Conservation (phyloP, 2,329 filamentous ascomycete species). For the Apiospora malaysiana region DNA sequence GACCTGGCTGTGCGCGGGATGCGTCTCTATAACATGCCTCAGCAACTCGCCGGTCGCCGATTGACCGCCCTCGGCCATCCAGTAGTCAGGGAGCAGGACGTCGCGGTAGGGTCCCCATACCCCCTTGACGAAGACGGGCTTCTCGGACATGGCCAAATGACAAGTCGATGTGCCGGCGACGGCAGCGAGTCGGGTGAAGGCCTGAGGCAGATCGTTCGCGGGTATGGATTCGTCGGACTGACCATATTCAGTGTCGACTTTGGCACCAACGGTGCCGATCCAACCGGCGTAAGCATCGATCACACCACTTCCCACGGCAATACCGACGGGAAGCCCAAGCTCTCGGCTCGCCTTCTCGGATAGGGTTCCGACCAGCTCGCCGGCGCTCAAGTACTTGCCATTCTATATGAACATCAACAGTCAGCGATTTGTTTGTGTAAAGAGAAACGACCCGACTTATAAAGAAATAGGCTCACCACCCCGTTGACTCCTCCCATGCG, state of each 20-base stretch:
- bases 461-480: conserved; percentile 73
- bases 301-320: conserved; percentile 93
- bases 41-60: conserved; percentile 94
- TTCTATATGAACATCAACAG: conserved; percentile 64
- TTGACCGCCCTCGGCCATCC: conserved; percentile 97
- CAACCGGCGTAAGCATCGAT: conserved; percentile 99
- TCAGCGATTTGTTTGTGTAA: conserved; percentile 27
- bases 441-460: neutral
- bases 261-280: conserved; percentile 98
- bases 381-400: conserved; percentile 87
- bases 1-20: conserved; percentile 86
- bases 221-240: conserved; percentile 70
- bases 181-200: conserved; percentile 89
- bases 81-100: conserved; percentile 87
- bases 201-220: conserved; percentile 88
- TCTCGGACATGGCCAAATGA: conserved; percentile 92
- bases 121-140: conserved; percentile 91
- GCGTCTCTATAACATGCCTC: conserved; percentile 93
- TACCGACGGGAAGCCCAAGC: conserved; percentile 83
- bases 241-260: conserved; percentile 76
- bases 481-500: conserved; percentile 93
- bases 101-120: conserved; percentile 98
- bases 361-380: conserved; percentile 85
- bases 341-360: conserved; percentile 83
- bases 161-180: conserved; percentile 98